Conservation (phyloP, 2,329 filamentous ascomycete genomes). For the Aspergillus vadensis region DNA sequence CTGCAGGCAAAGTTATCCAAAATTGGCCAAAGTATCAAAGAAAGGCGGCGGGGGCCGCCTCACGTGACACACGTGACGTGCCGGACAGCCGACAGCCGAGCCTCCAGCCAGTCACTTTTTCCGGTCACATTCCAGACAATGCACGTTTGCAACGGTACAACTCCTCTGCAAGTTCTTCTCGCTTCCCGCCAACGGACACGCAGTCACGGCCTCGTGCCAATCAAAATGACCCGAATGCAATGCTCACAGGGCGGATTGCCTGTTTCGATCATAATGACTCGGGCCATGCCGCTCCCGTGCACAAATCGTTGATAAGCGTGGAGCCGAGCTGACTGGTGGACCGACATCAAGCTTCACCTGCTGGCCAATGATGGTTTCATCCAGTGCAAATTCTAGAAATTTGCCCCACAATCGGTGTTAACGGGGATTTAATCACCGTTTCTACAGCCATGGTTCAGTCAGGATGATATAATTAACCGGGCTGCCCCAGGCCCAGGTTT, state of each 20-base stretch:
- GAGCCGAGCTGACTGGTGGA: not conserved
- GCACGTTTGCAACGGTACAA: not conserved
- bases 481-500: not conserved
- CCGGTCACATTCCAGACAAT: too few relatives aligned
- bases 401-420: conserved; percentile 10
- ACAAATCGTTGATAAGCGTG: not conserved
- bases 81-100: not conserved
- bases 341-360: conserved; percentile 7
- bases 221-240: not conserved
- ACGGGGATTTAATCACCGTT: not conserved
- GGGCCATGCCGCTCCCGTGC: not conserved
- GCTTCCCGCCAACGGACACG: too few relatives aligned
- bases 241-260: not conserved
- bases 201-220: not conserved
- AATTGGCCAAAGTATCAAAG: too few relatives aligned
- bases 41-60: not conserved
- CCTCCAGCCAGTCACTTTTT: not conserved
- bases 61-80: not conserved
- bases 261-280: not conserved
- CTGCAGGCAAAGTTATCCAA: not conserved
- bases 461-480: conserved; percentile 5
- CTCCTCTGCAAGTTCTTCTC: too few relatives aligned
- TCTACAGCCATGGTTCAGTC: not conserved
- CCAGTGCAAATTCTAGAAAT: conserved; percentile 1
- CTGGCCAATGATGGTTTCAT: conserved; percentile 1